Conservation (phyloP, 2,329 filamentous ascomycete genomes). For the Pezicula radicicola region DNA sequence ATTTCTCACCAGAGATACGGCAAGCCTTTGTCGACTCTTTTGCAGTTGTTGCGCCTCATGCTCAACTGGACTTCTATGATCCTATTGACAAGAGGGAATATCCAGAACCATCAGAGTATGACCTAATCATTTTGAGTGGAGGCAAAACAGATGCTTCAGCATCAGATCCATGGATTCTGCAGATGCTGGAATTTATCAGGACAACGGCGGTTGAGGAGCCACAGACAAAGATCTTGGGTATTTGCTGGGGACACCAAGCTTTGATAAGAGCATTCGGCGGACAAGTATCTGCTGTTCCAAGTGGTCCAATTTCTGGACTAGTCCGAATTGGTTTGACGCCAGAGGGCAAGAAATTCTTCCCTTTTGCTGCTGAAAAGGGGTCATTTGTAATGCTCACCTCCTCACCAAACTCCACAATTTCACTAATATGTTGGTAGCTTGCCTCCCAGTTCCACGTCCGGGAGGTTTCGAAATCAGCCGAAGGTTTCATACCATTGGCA, state of each 20-base stretch:
- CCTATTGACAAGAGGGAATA: neutral
- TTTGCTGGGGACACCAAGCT: neutral
- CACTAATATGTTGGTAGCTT: no score
- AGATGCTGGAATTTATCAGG: neutral
- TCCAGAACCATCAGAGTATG: neutral
- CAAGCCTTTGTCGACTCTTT: neutral
- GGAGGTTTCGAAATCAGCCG: neutral
- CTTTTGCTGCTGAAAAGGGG: neutral
- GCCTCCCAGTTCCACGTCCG: neutral
- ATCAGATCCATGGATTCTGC: neutral
- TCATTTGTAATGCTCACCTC: no score
- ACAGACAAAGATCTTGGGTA: neutral
- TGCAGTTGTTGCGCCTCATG: neutral
- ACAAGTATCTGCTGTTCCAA: neutral
- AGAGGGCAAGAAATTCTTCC: neutral
- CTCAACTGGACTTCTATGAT: neutral
- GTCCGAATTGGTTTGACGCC: neutral
- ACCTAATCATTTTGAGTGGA: neutral
- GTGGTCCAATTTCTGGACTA: no score
- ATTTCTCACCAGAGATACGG: no score
- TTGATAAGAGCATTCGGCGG: neutral
- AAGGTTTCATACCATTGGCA: neutral
- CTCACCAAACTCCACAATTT: no score
- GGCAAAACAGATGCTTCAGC: neutral
- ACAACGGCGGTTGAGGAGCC: neutral